Evolutionary conservation across 169 alveolate species (phyloP), one percentile per base, ranked within the genome.

Genomic region (Cryptosporidium ubiquitum): DNA sequence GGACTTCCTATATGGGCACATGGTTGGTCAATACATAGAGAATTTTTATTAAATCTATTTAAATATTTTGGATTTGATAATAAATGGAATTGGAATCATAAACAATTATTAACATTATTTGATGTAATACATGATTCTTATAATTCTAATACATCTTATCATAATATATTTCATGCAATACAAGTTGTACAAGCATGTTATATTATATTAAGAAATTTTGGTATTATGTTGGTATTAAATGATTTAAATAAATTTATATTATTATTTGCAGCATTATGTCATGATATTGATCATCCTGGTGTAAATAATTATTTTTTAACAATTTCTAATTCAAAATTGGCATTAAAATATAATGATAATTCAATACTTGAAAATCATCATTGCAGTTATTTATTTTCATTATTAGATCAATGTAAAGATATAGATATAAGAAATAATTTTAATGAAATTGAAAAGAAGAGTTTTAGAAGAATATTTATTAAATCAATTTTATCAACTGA

Each of bases 241-340:
- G 92, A 91, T 55, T 40, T 93, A 35, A 96, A 95, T 49, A 57
- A 84, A 16, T 85, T 93, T 37, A 85, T 93, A 60, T 84, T 95
- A 55, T 85, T 92, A 39, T 35, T 93, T 57, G 91, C 96, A 49
- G 97, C 96, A 14, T 86, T 94, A 58, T 91, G 95, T 33, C 97
- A 95, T 73, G 97, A 95, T 70, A 91, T 93, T n/a, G 95, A 93
- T 57, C 97, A 95, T 55, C 96, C 96, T 3, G 97, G 96, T 26
- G 95, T 93, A 9, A 95, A 92, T 91, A 95, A 95, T 70, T 68
- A 66, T 23, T 94, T 85, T 85, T 91, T 93, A 69, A 68, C 84
- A 6, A 91, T 70, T 69, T 69, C 84, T 18, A 92, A 79, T 16
- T 91, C 92, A 61, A 86, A 91, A 31, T 86, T 93, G 33, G 95